phyloP scores from a whole-genome alignment of 2,329 filamentous ascomycete species.

The Septoria linicola region DNA sequence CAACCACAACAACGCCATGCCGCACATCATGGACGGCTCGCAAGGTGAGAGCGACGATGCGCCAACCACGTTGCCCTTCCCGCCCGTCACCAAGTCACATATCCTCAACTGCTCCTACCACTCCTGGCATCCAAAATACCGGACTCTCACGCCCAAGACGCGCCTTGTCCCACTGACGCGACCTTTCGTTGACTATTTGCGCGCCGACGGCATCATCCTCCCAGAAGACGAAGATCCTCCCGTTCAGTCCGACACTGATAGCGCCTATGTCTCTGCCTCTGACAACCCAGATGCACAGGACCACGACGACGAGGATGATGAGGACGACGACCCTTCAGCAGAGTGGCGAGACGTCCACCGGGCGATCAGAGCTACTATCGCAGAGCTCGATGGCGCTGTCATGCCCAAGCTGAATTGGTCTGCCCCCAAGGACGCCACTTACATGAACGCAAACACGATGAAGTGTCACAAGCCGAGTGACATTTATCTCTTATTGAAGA shows the following conservation, averaged over 20 bases:
- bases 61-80: constrained; percentile 61
- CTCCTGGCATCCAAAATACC: constrained; percentile 84
- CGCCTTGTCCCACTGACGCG: constrained; percentile 74
- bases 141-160: constrained; percentile 78
- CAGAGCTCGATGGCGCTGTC: constrained; percentile 78
- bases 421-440: constrained; percentile 90
- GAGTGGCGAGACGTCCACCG: constrained; percentile 71
- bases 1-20: background rate
- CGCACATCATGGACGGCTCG: constrained; percentile 3
- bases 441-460: constrained; percentile 87
- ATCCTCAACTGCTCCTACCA: constrained; percentile 95
- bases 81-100: constrained; percentile 78
- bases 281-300: constrained; percentile 42
- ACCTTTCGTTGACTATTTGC: constrained; percentile 80
- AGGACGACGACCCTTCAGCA: constrained; percentile 61
- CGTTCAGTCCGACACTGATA: constrained; percentile 48
- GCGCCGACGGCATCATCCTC: constrained; percentile 87
- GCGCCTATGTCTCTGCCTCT: constrained; percentile 51
- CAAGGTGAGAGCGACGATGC: background rate
- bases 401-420: constrained; percentile 98
- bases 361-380: constrained; percentile 72
- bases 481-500: constrained; percentile 90
- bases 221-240: constrained; percentile 61
- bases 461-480: constrained; percentile 88
- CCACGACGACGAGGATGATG: constrained; percentile 56